Evolutionary conservation across 495 filamentous ascomycete genomes (phyloP), one percentile per base, ranked within the genome.

Genomic region (Aspergillus biplanus): DNA sequence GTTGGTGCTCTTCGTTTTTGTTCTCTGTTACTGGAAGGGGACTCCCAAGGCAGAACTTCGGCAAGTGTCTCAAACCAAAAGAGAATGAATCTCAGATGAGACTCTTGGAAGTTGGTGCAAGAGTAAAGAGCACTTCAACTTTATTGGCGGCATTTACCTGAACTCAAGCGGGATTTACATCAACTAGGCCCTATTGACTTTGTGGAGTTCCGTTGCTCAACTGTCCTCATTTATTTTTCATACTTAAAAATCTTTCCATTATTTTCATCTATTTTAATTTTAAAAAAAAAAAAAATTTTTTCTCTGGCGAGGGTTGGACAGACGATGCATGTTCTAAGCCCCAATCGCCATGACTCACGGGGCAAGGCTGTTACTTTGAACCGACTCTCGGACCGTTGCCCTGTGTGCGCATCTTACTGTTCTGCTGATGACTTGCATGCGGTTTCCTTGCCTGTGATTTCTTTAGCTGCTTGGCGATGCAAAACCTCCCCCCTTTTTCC

Each of bases 361-460:
- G 34, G 37, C 16, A 15, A n/a, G 13, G 53, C 4, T 32, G 21
- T 27, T 27, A 27, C 21, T 27, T 27, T 2, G 21, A 27, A 27
- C 21, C 21, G 21, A 27, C 21, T 27, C 21, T 27, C 2, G 1
- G 39, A 46, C 35, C 35, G 18, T 42, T 32, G 7, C n/a, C 31
- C 11, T 33, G 27, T 3, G 27, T 9, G 33, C 53, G 53, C 56
- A n/a, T 18, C n/a, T 16, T n/a, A 46, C 18, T 39, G 61, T 50
- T 66, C 65, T 57, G 65, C 60, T 67, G 65, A 67, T 67, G 65
- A 63, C 63, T 59, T 65, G 60, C 67, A 69, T 64, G 50, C 39
- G 9, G 21, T 56, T 59, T 66, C 58, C 61, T 61, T 50, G 57
- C 46, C 62, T 53, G 62, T 59, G 59, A 61, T 48, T 49, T 44